phyloP scores from a whole-genome alignment of 164 flowering plant species.

The Akebia trifoliata region DNA sequence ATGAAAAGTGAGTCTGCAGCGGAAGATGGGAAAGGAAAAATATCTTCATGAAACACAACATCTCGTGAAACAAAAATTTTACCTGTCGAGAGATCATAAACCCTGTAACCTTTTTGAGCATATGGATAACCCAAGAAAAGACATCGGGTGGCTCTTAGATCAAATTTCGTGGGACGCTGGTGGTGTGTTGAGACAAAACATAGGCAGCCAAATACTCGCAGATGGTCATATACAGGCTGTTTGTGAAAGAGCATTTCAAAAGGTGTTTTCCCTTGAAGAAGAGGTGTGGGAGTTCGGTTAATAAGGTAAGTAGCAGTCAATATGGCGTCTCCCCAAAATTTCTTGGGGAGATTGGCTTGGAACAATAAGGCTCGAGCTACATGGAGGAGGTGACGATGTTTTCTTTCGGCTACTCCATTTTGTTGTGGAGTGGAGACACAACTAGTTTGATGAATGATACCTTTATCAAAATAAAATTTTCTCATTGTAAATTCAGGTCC shows the following conservation, averaged over 20 bases:
- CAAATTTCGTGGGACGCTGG: constrained; percentile 12
- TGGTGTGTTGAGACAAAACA: constrained; percentile 12
- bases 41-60: constrained; percentile 8
- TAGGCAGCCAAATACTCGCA: constrained; percentile 20
- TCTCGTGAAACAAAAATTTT: not conserved
- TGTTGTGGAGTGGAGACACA: too few relatives aligned
- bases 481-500: too few relatives aligned
- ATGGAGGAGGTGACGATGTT: constrained; percentile 18
- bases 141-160: not conserved
- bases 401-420: too few relatives aligned
- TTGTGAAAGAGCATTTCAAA: constrained; percentile 13
- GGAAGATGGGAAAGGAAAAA: not conserved
- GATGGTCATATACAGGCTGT: constrained; percentile 1
- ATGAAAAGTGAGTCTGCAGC: too few relatives aligned
- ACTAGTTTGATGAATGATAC: too few relatives aligned
- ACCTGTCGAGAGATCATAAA: constrained; percentile 4
- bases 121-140: constrained; percentile 15
- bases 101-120: constrained; percentile 12
- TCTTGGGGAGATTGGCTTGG: constrained; percentile 16
- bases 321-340: constrained; percentile 23
- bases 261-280: constrained; percentile 12
- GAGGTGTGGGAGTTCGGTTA: constrained; percentile 10
- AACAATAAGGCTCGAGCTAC: constrained; percentile 16
- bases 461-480: too few relatives aligned
- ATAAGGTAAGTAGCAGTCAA: constrained; percentile 16